These are phyloP conservation scores for Tephrocybe rancida DNA, from an alignment of 768 basidiomycete genomes.

Conservation along the genomic window DNA sequence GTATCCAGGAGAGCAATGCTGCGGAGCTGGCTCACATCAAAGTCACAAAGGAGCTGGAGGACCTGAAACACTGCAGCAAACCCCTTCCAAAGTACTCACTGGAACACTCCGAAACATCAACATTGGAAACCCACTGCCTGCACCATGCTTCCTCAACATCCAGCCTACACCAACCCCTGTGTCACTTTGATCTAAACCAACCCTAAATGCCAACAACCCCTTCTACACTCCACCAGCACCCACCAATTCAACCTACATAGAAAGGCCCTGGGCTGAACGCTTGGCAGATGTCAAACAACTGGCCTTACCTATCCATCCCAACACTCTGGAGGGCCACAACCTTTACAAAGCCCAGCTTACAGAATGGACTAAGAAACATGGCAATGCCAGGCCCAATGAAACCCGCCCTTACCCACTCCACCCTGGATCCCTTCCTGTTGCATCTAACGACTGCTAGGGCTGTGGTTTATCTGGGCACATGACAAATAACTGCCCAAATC, in stretches of 20 bases:
- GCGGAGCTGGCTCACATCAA: neutral
- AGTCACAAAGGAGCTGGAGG: neutral
- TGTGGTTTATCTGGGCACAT: conserved; percentile 1
- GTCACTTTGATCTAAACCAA: neutral
- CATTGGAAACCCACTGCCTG: neutral
- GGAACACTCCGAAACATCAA: neutral
- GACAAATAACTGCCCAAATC: conserved; percentile 15
- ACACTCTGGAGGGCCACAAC: neutral
- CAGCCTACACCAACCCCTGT: neutral
- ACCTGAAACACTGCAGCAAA: neutral
- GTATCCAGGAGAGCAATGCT: conserved; percentile 2
- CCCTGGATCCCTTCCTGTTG: conserved; percentile 22
- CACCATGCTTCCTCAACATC: neutral
- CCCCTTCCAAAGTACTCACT: neutral
- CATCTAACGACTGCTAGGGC: conserved; percentile 20
- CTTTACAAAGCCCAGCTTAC: neutral
- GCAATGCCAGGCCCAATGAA: neutral
- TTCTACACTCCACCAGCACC: neutral
- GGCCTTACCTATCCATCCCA: neutral
- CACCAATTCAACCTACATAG: neutral
- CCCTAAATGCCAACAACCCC: neutral
- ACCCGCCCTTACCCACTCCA: conserved; percentile 21
- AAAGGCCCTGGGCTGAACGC: neutral
- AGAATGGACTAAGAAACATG: neutral
- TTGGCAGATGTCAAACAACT: neutral